These are phyloP conservation scores for Bipolaris victoriae DNA, from an alignment of 2,329 filamentous ascomycete genomes.

Conservation along the genomic window DNA sequence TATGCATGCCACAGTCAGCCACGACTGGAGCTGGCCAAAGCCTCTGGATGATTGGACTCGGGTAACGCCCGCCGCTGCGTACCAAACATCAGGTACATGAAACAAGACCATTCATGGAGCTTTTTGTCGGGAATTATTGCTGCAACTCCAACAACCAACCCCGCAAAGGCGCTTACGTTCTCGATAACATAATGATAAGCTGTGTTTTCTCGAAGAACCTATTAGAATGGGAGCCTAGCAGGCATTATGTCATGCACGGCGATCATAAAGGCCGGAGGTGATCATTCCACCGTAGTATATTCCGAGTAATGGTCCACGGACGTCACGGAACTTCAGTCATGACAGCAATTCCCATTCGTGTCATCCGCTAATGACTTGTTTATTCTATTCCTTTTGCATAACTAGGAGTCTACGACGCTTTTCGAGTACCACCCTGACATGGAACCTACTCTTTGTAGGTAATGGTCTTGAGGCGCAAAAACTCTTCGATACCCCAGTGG, in stretches of 20 bases:
- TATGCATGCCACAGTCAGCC: slow-evolving; percentile 5
- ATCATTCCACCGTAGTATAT: too few species aligned
- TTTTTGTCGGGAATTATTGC: background rate
- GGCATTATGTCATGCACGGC: too few species aligned
- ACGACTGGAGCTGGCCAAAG: background rate
- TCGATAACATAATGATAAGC: too few species aligned
- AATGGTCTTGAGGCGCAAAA: slow-evolving; percentile 52
- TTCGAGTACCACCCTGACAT: too few species aligned
- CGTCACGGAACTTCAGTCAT: too few species aligned
- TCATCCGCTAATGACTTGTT: too few species aligned
- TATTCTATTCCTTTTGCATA: background rate
- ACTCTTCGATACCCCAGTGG: slow-evolving; percentile 55
- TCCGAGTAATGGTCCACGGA: too few species aligned
- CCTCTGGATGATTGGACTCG: background rate
- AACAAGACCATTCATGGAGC: background rate
- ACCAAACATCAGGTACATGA: background rate
- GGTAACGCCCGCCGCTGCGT: background rate
- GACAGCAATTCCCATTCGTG: too few species aligned
- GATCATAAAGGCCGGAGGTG: too few species aligned
- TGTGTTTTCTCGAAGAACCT: too few species aligned
- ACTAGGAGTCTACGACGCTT: too few species aligned
- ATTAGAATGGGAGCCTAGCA: too few species aligned
- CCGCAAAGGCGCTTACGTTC: background rate
- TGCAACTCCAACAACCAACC: background rate
- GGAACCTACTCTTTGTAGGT: slow-evolving; percentile 45